These are phyloP conservation scores for Crithidia brevicula DNA, from an alignment of 208 protist species.

Conservation along the genomic window DNA sequence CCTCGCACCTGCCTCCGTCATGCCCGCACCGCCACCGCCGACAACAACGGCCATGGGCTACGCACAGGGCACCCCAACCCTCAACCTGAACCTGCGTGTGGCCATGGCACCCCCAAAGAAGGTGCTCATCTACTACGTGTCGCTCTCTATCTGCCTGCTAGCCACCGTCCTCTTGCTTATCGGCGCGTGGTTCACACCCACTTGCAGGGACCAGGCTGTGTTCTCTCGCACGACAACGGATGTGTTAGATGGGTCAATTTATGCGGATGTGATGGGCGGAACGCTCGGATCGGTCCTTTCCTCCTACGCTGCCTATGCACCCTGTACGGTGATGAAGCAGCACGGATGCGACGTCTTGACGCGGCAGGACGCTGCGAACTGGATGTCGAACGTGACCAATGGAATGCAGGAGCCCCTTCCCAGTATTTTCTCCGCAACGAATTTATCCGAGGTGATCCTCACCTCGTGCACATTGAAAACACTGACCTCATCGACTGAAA, in stretches of 20 bases:
- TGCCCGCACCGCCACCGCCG: neutral
- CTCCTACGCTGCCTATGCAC: neutral
- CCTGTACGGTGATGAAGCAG: constrained; percentile 15
- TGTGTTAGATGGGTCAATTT: neutral
- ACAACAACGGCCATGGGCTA: constrained; percentile 1
- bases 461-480: neutral
- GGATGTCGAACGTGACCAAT: constrained; percentile 15
- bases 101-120: neutral
- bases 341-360: constrained; percentile 15
- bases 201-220: neutral
- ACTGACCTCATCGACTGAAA: neutral
- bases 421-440: neutral
- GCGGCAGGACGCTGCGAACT: neutral
- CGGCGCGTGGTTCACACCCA: neutral
- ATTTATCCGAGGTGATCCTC: neutral
- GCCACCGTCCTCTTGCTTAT: neutral
- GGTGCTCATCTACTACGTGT: constrained; percentile 10
- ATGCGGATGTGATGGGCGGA: neutral
- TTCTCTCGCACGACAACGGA: constrained; percentile 4
- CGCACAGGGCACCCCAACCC: neutral
- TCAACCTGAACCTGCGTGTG: constrained; percentile 17
- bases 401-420: constrained; percentile 18
- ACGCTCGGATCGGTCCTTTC: neutral
- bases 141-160: neutral
- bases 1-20: neutral